Evolutionary conservation across 2,329 filamentous ascomycete genomes (phyloP), one percentile per base, ranked within the genome.

Genomic region (Sporothrix phasma): DNA sequence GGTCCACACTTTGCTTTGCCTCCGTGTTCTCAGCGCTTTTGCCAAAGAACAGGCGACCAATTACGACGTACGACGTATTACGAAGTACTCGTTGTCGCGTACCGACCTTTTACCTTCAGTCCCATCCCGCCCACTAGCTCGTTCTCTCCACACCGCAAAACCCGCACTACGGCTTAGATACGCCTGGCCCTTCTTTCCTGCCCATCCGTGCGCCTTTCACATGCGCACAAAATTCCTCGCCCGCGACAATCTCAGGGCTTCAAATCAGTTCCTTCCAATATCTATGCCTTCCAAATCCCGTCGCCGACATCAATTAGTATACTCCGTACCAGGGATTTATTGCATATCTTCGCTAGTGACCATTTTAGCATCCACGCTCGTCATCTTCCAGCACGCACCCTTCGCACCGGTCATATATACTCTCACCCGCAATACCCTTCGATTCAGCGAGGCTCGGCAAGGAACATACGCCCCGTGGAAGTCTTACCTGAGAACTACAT

Each of bases 141-240:
- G 41, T 26, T 41, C 54, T 64, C 54, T 60, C 54, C 54, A 47
- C 54, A 64, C 31, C 41, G 22, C 31, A 51, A 62, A 62, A 39
- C 59, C 59, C 37, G 19, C 37, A 19, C 34, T 13, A 37, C 34
- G 15, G n/a, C n/a, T n/a, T n/a, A 37, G 15, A 3, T 17, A 59
- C 15, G 24, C 39, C 39, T 43, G 54, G 34, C 24, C 56, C 19
- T 51, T 64, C 17, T 3, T 45, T 19, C 29, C 31, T 59, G 39
- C 37, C 37, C 37, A 43, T 11, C 29, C 22, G 24, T 45, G 17
- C 43, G 24, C 34, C 62, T 58, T 58, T 63, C 62, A 64, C 62
- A 64, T 64, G 62, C 43, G 62, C 62, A 49, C 59, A 64, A 59
- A 43, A 49, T 58, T 49, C 43, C 47, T 58, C 62, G 51, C 62